A percentile compares a stretch with the other conserved stretches of the same genome.
Evolutionary conservation across 208 protist species (phyloP).

Genomic region (Histomonas meleagridis): DNA sequence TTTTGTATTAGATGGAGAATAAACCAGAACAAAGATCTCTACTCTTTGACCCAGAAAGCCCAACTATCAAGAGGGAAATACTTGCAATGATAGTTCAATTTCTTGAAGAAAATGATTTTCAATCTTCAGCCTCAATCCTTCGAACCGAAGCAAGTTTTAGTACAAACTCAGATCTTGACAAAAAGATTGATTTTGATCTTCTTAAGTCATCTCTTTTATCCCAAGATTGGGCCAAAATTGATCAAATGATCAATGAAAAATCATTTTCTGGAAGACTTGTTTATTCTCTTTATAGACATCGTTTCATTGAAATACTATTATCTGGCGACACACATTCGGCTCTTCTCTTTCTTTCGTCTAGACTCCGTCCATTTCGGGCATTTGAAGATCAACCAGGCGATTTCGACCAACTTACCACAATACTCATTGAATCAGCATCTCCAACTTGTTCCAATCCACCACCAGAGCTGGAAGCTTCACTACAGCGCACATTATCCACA

Average conservation of each 20-base stretch:
- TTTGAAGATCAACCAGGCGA: neutral
- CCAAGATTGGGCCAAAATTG: neutral
- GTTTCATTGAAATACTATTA: neutral
- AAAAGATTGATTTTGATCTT: neutral
- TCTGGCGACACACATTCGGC: neutral
- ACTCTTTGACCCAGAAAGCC: neutral
- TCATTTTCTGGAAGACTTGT: neutral
- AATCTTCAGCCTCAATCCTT: neutral
- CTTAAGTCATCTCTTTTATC: neutral
- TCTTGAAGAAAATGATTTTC: neutral
- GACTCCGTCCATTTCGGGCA: neutral
- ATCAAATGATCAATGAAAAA: neutral
- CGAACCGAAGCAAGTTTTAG: constrained; percentile 11
- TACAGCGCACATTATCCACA: neutral
- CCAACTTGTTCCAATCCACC: neutral
- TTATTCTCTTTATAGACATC: constrained; percentile 2
- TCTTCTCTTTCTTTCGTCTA: neutral
- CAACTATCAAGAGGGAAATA: neutral
- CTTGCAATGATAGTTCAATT: constrained; percentile 2
- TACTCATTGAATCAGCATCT: neutral
- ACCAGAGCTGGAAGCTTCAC: neutral
- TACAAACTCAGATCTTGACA: neutral
- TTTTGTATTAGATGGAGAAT: too few relatives aligned
- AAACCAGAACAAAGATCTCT: too few relatives aligned
- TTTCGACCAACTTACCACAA: neutral